Evolutionary conservation across 2,329 filamentous ascomycete genomes (phyloP).

Genomic region (Penicillium sp.): DNA sequence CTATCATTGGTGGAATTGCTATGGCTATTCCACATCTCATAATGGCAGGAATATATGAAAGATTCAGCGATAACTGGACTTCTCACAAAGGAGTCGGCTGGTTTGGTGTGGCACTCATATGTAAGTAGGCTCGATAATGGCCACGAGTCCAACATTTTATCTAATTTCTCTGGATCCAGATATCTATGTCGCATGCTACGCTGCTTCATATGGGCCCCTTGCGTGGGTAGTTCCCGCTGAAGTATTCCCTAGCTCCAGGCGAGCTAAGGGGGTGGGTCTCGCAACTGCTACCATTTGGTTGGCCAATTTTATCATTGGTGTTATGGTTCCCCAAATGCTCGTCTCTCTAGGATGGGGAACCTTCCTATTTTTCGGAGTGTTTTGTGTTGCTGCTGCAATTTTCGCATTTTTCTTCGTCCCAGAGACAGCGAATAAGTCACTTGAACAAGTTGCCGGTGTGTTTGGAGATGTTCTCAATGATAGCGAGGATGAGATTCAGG

Average conservation of each 20-base stretch:
- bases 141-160: not conserved
- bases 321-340: constrained; percentile 61
- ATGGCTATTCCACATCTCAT: constrained; percentile 33
- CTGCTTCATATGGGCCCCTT: constrained; percentile 27
- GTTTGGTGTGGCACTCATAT: constrained; percentile 21
- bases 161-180: not conserved
- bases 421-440: constrained; percentile 1
- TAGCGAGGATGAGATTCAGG: constrained; percentile 1
- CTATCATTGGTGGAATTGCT: constrained; percentile 32
- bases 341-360: constrained; percentile 51
- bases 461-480: constrained; percentile 5
- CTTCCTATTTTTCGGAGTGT: constrained; percentile 59
- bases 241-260: constrained; percentile 37
- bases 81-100: constrained; percentile 25
- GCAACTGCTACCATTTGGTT: constrained; percentile 41
- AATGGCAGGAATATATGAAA: constrained; percentile 29
- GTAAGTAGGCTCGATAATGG: constrained; percentile 10
- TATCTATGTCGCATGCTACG: constrained; percentile 29
- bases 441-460: constrained; percentile 7
- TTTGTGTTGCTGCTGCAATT: constrained; percentile 44
- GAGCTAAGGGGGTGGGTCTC: constrained; percentile 41
- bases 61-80: constrained; percentile 25
- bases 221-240: constrained; percentile 42
- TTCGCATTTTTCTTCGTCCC: constrained; percentile 9
- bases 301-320: constrained; percentile 50